Conservation (phyloP, 805 yeast genomes). For the Candida gorgasii region DNA sequence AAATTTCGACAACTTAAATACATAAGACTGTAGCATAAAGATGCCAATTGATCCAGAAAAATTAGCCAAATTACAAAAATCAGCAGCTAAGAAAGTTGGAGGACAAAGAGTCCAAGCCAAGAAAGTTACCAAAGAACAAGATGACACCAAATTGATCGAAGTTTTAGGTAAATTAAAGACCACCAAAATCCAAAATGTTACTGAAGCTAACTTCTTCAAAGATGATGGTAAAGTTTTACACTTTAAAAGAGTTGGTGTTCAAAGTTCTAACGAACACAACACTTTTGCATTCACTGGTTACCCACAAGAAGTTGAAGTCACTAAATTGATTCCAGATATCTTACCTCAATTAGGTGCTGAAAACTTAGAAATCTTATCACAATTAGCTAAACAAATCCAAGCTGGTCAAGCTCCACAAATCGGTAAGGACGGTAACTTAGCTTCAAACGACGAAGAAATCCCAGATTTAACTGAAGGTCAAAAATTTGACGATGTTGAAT, state of each 20-base stretch:
- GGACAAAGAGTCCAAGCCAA: conserved; percentile 92
- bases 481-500: conserved; percentile 68
- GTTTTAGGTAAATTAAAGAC: conserved; percentile 88
- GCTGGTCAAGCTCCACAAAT: conserved; percentile 52
- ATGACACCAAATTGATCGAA: conserved; percentile 88
- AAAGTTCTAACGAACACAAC: conserved; percentile 87
- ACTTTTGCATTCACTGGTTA: conserved; percentile 93
- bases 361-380: conserved; percentile 83
- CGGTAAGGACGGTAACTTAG: conserved; percentile 41
- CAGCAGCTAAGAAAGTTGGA: conserved; percentile 74
- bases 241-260: conserved; percentile 95
- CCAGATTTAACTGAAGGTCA: conserved; percentile 88
- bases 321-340: conserved; percentile 91
- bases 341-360: conserved; percentile 96
- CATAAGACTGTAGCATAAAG: conserved; percentile 14
- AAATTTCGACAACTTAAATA: conserved; percentile 7
- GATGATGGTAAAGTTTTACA: conserved; percentile 96
- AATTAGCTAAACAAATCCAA: conserved; percentile 88
- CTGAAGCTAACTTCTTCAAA: conserved; percentile 96
- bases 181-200: conserved; percentile 83
- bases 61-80: conserved; percentile 87
- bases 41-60: conserved; percentile 95
- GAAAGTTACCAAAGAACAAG: conserved; percentile 76
- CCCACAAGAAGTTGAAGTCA: conserved; percentile 88
- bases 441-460: conserved; percentile 58